Evolutionary conservation across 805 yeast species (phyloP).

Genomic region (Cyberlindnera mrakii): DNA sequence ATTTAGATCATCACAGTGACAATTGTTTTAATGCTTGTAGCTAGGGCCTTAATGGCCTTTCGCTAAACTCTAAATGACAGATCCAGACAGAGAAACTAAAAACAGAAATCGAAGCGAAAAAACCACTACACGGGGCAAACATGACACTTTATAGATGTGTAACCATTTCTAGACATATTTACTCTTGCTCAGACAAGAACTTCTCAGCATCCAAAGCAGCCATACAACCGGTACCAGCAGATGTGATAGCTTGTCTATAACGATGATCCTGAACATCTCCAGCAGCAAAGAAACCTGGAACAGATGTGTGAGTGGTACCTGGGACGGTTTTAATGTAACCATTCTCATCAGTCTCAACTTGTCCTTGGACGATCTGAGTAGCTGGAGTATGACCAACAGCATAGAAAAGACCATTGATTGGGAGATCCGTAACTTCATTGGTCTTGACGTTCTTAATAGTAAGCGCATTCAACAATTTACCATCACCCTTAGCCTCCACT

Average conservation of each 20-base stretch:
- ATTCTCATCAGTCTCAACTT: constrained; percentile 71
- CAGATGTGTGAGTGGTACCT: constrained; percentile 80
- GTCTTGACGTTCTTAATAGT: constrained; percentile 67
- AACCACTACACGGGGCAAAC: too few species aligned
- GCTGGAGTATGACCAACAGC: constrained; percentile 99
- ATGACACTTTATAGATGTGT: not conserved
- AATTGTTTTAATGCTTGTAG: too few species aligned
- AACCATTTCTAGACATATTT: constrained; percentile 5
- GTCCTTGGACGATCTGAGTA: constrained; percentile 70
- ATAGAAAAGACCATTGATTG: constrained; percentile 89
- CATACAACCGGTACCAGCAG: constrained; percentile 99
- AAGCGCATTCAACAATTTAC: constrained; percentile 66
- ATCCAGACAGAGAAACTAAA: not conserved
- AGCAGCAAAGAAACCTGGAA: constrained; percentile 93
- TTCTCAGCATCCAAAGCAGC: constrained; percentile 96
- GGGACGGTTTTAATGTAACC: constrained; percentile 90
- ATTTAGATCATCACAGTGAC: too few species aligned
- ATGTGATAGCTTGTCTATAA: constrained; percentile 98
- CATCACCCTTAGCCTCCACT: constrained; percentile 89
- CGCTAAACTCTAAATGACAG: too few species aligned
- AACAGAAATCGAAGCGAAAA: not conserved
- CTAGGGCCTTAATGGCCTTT: too few species aligned
- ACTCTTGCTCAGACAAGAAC: constrained; percentile 58
- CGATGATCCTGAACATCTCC: constrained; percentile 98
- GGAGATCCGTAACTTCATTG: constrained; percentile 59